Evolutionary conservation across 2,329 filamentous ascomycete genomes (phyloP).

Genomic region (Penicillium janthinellum): DNA sequence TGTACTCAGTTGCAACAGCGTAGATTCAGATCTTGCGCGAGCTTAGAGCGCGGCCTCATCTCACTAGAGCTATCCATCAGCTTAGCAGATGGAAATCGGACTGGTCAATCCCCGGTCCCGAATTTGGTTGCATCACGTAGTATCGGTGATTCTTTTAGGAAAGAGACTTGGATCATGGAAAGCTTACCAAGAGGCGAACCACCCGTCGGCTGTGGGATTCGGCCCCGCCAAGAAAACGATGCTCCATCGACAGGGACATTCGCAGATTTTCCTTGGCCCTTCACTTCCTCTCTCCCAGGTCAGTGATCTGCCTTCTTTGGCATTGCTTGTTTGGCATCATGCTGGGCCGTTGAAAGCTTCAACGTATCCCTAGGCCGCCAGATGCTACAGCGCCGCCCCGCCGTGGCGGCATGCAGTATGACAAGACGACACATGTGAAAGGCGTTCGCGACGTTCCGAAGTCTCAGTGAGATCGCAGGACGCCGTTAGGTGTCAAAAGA

Average conservation of each 20-base stretch:
- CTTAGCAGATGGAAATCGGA: conserved; percentile 5
- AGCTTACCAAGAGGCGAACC: conserved; percentile 13
- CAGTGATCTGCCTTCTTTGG: neutral
- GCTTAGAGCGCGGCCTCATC: neutral
- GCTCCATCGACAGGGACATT: neutral
- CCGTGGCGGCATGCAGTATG: conserved; percentile 17
- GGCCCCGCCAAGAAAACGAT: neutral
- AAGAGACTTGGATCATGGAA: conserved; percentile 19
- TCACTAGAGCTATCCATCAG: neutral
- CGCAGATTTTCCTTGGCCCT: neutral
- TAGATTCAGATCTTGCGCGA: conserved; percentile 23
- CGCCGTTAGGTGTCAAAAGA: neutral
- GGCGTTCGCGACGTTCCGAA: conserved; percentile 19
- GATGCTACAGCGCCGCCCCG: neutral
- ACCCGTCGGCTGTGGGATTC: neutral
- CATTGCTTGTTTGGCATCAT: neutral
- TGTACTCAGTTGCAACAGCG: conserved; percentile 16
- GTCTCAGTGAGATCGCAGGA: conserved; percentile 18
- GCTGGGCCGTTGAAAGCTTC: neutral
- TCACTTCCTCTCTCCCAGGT: neutral
- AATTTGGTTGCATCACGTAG: conserved; percentile 30
- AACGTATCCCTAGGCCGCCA: conserved; percentile 17
- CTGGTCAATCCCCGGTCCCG: conserved; percentile 21
- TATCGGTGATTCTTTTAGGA: conserved; percentile 24
- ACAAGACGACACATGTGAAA: conserved; percentile 24